These are phyloP conservation scores for Boletus rufocinnamomeus DNA, from an alignment of 768 basidiomycete genomes.

Conservation along the genomic window DNA sequence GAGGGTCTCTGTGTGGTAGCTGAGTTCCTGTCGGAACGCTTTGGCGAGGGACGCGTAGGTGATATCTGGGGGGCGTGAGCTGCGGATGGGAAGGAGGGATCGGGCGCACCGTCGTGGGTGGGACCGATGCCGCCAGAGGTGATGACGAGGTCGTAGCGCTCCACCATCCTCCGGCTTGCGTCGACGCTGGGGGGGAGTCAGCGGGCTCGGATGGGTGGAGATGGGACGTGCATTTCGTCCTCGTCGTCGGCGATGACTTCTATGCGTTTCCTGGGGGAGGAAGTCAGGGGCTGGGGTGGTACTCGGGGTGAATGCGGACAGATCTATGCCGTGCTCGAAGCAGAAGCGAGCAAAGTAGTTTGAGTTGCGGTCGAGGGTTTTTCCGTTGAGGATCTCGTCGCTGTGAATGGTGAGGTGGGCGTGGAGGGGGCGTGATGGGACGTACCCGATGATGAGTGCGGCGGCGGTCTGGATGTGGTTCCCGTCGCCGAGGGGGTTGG, in stretches of 20 bases:
- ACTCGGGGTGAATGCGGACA: constrained; percentile 45
- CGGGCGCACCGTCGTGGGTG: constrained; percentile 75
- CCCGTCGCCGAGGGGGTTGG: neutral
- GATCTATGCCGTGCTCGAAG: constrained; percentile 82
- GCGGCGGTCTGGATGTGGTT: constrained; percentile 66
- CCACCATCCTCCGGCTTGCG: constrained; percentile 79
- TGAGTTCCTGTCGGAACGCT: constrained; percentile 73
- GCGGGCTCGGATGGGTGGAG: neutral
- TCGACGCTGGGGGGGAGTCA: constrained; percentile 57
- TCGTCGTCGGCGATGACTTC: constrained; percentile 93
- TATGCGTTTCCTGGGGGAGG: constrained; percentile 65
- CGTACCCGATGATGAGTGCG: constrained; percentile 75
- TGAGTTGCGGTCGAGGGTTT: constrained; percentile 82
- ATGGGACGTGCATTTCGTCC: constrained; percentile 65
- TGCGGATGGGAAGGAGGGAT: neutral
- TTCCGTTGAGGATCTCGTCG: constrained; percentile 92
- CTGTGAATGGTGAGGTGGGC: constrained; percentile 36
- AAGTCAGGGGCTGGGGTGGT: neutral
- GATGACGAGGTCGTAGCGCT: constrained; percentile 85
- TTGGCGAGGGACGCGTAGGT: constrained; percentile 87
- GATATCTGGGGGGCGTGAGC: constrained; percentile 53
- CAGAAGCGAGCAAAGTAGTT: constrained; percentile 87
- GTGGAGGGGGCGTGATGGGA: neutral
- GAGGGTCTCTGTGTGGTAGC: constrained; percentile 77
- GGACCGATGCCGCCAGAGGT: constrained; percentile 92